Base-by-base conservation (phyloP, 2,329 filamentous ascomycete species). In the Colletotrichum navitas region DNA sequence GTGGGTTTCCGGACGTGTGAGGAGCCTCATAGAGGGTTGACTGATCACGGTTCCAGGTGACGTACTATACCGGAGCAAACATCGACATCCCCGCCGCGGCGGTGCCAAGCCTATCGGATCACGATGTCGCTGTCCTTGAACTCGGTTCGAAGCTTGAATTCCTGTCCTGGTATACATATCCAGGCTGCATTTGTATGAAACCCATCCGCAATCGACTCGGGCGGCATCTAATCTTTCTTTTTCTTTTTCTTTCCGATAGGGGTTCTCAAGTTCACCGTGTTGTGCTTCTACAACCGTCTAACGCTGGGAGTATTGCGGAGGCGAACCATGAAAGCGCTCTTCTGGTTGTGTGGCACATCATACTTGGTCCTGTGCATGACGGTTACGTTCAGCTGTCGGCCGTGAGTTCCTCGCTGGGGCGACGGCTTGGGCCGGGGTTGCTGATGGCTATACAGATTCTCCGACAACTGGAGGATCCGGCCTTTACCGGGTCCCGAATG, bases 231-330 rank as follows among this genome's bases (percentile, higher is more conserved):
- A 72, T 3, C 1, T 16, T 2, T 3, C 39, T 26, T 26, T 8
- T 14, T 3, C 4, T 7, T 21, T 14, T 11, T 10, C 41, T 21
- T 14, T 12, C 5, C 1, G 10, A 1, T 29, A 78, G 77, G 77
- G 77, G 68, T 74, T 3, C 34, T 78, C 8, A 78, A 78, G 67
- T 77, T 78, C 49, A 74, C 73, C 8, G 75, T 77, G 0, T 63
- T 78, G 3, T 77, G 76, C 69, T 78, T 78, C 61, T 78, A 78
- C 41, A 74, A 74, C 24, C 75, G 77, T 8, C 64, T 78, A 2
- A 77, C 76, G 1, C 63, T 76, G 1, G 68, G 72, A 5, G 43
- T 72, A 1, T 18, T 73, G 0, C 43, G 64, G 69, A 76, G 36
- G 32, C 76, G 74, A 34, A 76, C 74, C 0, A 63, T 77, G 12